Base-by-base conservation (phyloP, 1,284 basidiomycete species). In the Boletus subluridellus region DNA sequence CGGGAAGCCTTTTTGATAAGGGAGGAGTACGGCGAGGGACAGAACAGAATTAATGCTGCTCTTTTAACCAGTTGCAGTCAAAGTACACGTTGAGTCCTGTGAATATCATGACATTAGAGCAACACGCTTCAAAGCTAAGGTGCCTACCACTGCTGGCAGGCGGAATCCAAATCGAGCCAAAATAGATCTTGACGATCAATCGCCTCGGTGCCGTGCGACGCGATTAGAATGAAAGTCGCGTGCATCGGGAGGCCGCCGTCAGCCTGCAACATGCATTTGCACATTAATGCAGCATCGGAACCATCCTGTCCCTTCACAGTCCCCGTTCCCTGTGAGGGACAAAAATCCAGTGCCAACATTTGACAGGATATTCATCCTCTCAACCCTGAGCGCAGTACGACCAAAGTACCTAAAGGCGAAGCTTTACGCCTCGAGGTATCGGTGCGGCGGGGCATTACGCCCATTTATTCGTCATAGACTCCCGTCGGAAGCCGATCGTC, bases 371-470 rank as follows among this genome's bases (percentile, higher is more conserved):
- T 66, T 48, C 73, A 69, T 69, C 62, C 68, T 55, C 61, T 46
- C 73, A 73, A 70, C 69, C 73, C 68, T 74, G 70, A 67, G 54
- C 64, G 69, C 63, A 73, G 68, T 66, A 60, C 49, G 41, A n/a
- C 56, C 53, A 45, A 52, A 69, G 60, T 71, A 74, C 72, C 72
- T 71, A 72, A 74, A 53, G 50, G 66, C 44, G 61, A 73, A 66
- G 54, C 45, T 62, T 64, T 59, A 17, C 37, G 72, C 70, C 70
- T 74, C 70, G 70, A 73, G 70, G 70, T 63, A 66, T 72, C 42
- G 56, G 72, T 72, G 73, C 67, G 71, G 71, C 65, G 56, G 59
- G 57, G 55, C 57, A 59, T 73, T 72, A 68, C 72, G 71, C 66
- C 68, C 60, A 61, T 61, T 62, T 51, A 69, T 65, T 72, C 66